A percentile compares a stretch with the other conserved stretches of the same genome.
These are phyloP conservation scores for Trichoderma sp. DNA, from an alignment of 2,329 filamentous ascomycete genomes.

Conservation along the genomic window DNA sequence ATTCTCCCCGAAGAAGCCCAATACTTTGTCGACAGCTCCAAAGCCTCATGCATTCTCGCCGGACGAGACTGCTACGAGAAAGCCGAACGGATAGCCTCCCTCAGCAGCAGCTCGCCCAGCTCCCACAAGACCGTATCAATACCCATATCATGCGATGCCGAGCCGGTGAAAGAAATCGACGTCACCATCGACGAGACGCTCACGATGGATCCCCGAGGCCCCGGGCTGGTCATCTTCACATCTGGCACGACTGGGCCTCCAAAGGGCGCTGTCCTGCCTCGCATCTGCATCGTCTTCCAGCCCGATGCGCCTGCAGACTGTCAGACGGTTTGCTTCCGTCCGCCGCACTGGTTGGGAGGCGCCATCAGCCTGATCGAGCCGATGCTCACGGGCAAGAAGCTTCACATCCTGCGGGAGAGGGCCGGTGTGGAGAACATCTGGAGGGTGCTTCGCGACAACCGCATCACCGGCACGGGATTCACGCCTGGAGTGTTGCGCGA, in stretches of 20 bases:
- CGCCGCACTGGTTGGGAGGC: conserved; percentile 33
- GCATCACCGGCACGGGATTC: conserved; percentile 28
- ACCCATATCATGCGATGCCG: conserved; percentile 27
- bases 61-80: conserved; percentile 12
- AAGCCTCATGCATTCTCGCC: conserved; percentile 27
- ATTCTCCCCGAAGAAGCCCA: conserved; percentile 30
- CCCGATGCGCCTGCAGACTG: conserved; percentile 10
- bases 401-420: conserved; percentile 28
- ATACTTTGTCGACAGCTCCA: conserved; percentile 27
- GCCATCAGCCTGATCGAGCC: conserved; percentile 24
- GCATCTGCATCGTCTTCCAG: conserved; percentile 14
- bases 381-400: conserved; percentile 28
- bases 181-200: conserved; percentile 27
- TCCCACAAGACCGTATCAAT: neutral
- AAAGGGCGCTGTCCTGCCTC: conserved; percentile 62
- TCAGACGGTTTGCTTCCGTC: conserved; percentile 30
- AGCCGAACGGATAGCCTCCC: conserved; percentile 12
- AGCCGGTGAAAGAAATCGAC: conserved; percentile 12
- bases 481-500: conserved; percentile 29
- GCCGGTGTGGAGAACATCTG: conserved; percentile 26
- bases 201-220: conserved; percentile 26
- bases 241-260: conserved; percentile 52
- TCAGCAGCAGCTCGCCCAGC: conserved; percentile 30
- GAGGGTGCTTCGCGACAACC: conserved; percentile 26
- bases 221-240: conserved; percentile 54